Conservation (phyloP, 2,329 filamentous ascomycete species). For the Colletotrichum zoysiae region DNA sequence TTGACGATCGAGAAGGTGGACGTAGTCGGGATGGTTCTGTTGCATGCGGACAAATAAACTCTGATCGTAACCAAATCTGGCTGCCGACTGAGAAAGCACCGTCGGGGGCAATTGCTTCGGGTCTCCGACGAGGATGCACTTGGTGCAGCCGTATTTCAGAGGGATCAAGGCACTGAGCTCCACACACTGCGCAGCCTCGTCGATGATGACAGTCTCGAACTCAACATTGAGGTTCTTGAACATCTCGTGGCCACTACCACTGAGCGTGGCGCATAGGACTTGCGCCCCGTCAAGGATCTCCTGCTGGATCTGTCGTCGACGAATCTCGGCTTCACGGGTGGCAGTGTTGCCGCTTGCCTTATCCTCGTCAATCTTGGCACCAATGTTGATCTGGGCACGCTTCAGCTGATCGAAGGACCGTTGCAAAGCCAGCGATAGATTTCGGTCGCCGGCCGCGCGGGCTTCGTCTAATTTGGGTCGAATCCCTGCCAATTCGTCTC, state of each 20-base stretch:
- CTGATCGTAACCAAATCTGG: constrained; percentile 94
- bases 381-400: constrained; percentile 78
- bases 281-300: constrained; percentile 91
- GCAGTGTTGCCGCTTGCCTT: constrained; percentile 88
- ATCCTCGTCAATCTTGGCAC: constrained; percentile 85
- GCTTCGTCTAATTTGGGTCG: constrained; percentile 78
- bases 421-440: constrained; percentile 68
- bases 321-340: constrained; percentile 87
- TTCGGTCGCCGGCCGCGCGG: constrained; percentile 59
- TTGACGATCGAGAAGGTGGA: constrained; percentile 96
- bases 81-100: constrained; percentile 92
- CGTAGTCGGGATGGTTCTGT: constrained; percentile 85
- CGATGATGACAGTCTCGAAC: constrained; percentile 98
- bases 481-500: constrained; percentile 79
- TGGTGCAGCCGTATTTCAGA: constrained; percentile 95
- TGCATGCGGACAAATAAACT: constrained; percentile 99
- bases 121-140: constrained; percentile 97
- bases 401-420: constrained; percentile 84
- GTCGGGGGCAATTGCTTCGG: constrained; percentile 97
- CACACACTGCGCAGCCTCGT: constrained; percentile 98
- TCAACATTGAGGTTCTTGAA: constrained; percentile 95
- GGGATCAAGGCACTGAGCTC: constrained; percentile 97
- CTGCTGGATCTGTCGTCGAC: constrained; percentile 86
- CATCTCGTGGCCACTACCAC: constrained; percentile 96
- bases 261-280: constrained; percentile 94